phyloP scores from a whole-genome alignment of 805 yeast species.

The Huiozyma naganishii region DNA sequence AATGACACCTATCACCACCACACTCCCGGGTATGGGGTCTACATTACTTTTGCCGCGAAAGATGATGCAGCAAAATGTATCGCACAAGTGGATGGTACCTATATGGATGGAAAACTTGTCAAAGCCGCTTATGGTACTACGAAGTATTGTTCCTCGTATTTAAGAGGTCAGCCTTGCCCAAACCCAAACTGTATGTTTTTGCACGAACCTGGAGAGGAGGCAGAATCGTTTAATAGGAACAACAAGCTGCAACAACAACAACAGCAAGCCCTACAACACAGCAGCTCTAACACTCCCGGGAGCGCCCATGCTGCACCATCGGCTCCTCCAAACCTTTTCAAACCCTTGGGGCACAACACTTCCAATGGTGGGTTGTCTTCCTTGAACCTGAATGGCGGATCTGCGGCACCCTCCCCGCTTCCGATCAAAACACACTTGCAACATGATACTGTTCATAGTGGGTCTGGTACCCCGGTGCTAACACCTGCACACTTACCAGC shows the following conservation, averaged over 20 bases:
- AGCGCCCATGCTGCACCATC: background rate
- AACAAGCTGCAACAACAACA: slow-evolving; percentile 26
- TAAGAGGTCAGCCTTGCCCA: slow-evolving; percentile 92
- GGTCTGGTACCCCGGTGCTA: slow-evolving; percentile 16
- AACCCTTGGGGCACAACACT: slow-evolving; percentile 3
- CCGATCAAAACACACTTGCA: slow-evolving; percentile 21
- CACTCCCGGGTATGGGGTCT: slow-evolving; percentile 78
- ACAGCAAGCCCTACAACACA: slow-evolving; percentile 20
- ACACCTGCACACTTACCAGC: slow-evolving; percentile 27
- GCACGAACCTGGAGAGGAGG: slow-evolving; percentile 99
- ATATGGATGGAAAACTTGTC: slow-evolving; percentile 80
- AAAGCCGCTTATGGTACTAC: slow-evolving; percentile 98
- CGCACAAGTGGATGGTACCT: slow-evolving; percentile 81
- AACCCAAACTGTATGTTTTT: slow-evolving; percentile 98
- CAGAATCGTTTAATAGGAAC: slow-evolving; percentile 81
- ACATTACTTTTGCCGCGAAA: slow-evolving; percentile 83
- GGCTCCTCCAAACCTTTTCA: slow-evolving; percentile 1
- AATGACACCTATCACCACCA: slow-evolving; percentile 20
- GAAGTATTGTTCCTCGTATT: slow-evolving; percentile 91
- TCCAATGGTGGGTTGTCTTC: slow-evolving; percentile 7
- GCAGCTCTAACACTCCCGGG: background rate
- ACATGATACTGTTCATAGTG: slow-evolving; percentile 9
- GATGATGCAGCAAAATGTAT: slow-evolving; percentile 95
- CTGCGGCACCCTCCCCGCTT: slow-evolving; percentile 21
- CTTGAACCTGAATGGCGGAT: background rate